A percentile compares a stretch with the other conserved stretches of the same genome.
phyloP scores from a whole-genome alignment of 305 asterid species.

The Fraxinus greggii region DNA sequence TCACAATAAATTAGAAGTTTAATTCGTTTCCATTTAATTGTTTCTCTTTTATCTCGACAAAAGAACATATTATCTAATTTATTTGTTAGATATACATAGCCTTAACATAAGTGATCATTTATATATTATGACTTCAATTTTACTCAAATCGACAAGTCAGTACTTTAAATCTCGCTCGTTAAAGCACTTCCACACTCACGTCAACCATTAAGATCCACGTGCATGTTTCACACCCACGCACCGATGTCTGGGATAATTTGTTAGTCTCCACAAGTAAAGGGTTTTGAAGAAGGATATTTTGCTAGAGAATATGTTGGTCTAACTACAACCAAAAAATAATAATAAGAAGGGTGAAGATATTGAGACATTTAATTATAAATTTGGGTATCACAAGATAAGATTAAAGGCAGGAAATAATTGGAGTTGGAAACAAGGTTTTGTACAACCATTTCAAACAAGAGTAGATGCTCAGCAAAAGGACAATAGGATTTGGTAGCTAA shows the following conservation, averaged over 20 bases:
- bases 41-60: background rate
- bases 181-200: background rate
- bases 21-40: background rate
- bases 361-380: background rate
- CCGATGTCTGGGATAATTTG: background rate
- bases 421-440: conserved; percentile 16
- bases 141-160: background rate
- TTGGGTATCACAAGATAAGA: background rate
- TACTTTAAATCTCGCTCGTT: background rate
- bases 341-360: background rate
- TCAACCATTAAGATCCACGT: background rate
- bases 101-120: background rate
- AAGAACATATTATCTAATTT: background rate
- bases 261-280: background rate
- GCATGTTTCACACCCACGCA: background rate
- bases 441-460: conserved; percentile 20
- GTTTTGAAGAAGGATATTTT: background rate
- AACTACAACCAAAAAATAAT: background rate
- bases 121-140: background rate
- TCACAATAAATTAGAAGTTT: background rate
- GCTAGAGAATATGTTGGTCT: background rate
- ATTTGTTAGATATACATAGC: background rate
- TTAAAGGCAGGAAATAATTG: conserved; percentile 5
- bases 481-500: conserved; percentile 48
- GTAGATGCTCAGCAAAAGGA: conserved; percentile 30